Evolutionary conservation across 2,329 filamentous ascomycete genomes (phyloP).

Genomic region (Penicillium sp.): DNA sequence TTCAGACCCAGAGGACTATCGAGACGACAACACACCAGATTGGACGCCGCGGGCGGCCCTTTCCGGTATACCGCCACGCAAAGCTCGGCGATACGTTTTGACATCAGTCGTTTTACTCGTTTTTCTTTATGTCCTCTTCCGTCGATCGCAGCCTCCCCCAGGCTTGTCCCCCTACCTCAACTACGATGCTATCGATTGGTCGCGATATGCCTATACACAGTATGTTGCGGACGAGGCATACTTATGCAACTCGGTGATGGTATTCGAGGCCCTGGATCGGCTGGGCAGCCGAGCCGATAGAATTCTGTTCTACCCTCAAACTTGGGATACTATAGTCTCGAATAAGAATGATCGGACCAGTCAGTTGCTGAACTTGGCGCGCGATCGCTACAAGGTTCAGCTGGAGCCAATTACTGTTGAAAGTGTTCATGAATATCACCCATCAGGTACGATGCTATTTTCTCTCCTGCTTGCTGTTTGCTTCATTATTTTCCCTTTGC

Average conservation of each 20-base stretch:
- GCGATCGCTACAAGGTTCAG: constrained; percentile 48
- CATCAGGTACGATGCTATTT: constrained; percentile 1
- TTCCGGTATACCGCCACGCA: constrained; percentile 6
- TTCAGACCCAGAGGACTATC: constrained; percentile 14
- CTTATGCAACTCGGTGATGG: constrained; percentile 41
- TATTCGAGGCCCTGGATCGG: constrained; percentile 38
- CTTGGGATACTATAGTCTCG: constrained; percentile 34
- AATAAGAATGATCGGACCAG: constrained; percentile 32
- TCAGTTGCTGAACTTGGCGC: constrained; percentile 47
- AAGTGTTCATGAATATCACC: constrained; percentile 1
- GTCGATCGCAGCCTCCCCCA: constrained; percentile 10
- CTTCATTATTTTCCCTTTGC: no score
- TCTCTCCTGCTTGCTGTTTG: background rate
- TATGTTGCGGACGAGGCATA: constrained; percentile 41
- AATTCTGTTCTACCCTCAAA: constrained; percentile 39
- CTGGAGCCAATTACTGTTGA: constrained; percentile 40
- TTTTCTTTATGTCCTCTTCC: constrained; percentile 10
- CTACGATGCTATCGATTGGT: constrained; percentile 33
- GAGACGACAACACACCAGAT: constrained; percentile 12
- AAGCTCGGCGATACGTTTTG: constrained; percentile 13
- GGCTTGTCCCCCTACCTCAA: constrained; percentile 13
- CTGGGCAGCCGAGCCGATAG: constrained; percentile 38
- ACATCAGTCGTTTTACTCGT: constrained; percentile 11
- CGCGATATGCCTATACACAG: constrained; percentile 40
- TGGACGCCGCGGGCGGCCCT: constrained; percentile 8